Conservation (phyloP, 345 rosid species). For the Aquilaria malaccensis region DNA sequence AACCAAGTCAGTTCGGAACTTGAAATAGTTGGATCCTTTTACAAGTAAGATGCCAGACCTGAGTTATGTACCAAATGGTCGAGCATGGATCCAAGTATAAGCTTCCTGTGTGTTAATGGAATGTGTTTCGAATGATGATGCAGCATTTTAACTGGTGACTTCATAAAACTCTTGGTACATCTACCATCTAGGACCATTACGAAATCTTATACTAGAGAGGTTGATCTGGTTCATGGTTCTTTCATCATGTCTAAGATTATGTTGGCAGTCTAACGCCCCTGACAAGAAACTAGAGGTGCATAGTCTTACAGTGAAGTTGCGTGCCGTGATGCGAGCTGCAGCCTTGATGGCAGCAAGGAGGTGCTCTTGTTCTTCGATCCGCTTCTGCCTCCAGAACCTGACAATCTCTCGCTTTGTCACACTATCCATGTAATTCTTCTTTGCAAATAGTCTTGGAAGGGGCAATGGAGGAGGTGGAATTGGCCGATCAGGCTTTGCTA, state of each 20-base stretch:
- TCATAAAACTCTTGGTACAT: too few species aligned
- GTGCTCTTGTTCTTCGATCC: slow-evolving; percentile 69
- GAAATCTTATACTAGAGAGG: too few species aligned
- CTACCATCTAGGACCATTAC: too few species aligned
- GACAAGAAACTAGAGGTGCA: slow-evolving; percentile 8
- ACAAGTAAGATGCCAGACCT: too few species aligned
- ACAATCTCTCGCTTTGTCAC: slow-evolving; percentile 77
- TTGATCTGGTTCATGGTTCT: too few species aligned
- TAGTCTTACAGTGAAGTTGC: slow-evolving; percentile 55
- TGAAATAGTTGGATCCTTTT: too few species aligned
- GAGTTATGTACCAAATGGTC: too few species aligned
- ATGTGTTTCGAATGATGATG: too few species aligned
- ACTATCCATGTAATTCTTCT: slow-evolving; percentile 31
- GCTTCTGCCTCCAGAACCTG: slow-evolving; percentile 73
- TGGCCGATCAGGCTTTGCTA: slow-evolving; percentile 18
- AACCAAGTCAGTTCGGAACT: background rate
- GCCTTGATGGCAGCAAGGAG: slow-evolving; percentile 89
- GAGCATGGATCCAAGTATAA: too few species aligned
- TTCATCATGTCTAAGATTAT: too few species aligned
- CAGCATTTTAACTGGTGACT: too few species aligned
- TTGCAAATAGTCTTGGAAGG: slow-evolving; percentile 34
- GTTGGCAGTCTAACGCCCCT: background rate
- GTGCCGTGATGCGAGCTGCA: slow-evolving; percentile 72
- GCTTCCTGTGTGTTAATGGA: too few species aligned
- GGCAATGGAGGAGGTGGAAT: slow-evolving; percentile 42